Evolutionary conservation across 192 early-diverging fungal species (phyloP).

Genomic region (Umbelopsis isabellina): DNA sequence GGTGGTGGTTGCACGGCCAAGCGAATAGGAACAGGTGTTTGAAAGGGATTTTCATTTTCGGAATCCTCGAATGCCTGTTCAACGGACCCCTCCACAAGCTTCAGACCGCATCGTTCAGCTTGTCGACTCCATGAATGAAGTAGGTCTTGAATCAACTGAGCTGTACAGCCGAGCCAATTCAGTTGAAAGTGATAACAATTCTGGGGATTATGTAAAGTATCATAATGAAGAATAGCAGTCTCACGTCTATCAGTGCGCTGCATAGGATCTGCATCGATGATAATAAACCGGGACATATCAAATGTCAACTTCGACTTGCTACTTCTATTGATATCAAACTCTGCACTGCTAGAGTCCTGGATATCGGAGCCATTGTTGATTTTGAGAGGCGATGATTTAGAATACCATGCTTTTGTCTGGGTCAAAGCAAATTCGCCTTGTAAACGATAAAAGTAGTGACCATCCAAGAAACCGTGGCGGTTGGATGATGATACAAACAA

Average conservation of each 20-base stretch:
- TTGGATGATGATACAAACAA: constrained; percentile 67
- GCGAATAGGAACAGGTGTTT: constrained; percentile 70
- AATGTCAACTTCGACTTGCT: constrained; percentile 28
- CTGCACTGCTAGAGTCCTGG: not conserved
- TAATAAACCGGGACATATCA: constrained; percentile 67
- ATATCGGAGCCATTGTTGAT: not conserved
- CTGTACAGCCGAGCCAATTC: constrained; percentile 95
- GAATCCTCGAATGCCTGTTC: constrained; percentile 66
- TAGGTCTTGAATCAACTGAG: constrained; percentile 84
- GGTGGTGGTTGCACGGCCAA: constrained; percentile 67
- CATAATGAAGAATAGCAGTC: constrained; percentile 86
- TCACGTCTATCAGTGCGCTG: constrained; percentile 79
- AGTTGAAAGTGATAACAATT: constrained; percentile 93
- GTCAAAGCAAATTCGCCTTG: constrained; percentile 51
- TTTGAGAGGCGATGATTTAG: constrained; percentile 35
- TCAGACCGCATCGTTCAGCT: constrained; percentile 87
- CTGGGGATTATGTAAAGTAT: constrained; percentile 85
- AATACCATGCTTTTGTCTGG: constrained; percentile 50
- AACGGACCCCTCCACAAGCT: constrained; percentile 87
- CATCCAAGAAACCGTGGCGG: constrained; percentile 82
- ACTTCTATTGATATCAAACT: not conserved
- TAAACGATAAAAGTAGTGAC: constrained; percentile 86
- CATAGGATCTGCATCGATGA: constrained; percentile 85
- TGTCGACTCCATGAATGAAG: constrained; percentile 76
- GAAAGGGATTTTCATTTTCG: constrained; percentile 89